Base-by-base conservation (phyloP, 2,329 filamentous ascomycete species). In the Arthrocladium fulminans region DNA sequence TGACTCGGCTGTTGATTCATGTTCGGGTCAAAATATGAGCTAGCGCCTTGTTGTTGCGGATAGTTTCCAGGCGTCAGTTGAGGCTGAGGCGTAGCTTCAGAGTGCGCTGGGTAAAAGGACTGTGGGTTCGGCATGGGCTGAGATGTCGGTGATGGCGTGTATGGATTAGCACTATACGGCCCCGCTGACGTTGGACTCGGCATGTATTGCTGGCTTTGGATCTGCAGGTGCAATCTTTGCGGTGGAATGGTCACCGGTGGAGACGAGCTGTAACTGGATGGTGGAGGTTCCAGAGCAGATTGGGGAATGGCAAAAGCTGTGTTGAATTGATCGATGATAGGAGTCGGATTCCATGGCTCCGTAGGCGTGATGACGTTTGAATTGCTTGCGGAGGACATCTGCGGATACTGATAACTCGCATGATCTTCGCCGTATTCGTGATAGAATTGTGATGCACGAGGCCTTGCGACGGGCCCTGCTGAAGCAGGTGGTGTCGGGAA, bases 261-360 rank as follows among this genome's bases (percentile, higher is more conserved):
- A 17, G 53, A 44, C n/a, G 50, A 52, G 41, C 45, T 56, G 23
- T 54, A 51, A 22, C 48, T 52, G 34, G 51, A 56, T 24, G 54
- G 25, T 15, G 53, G 49, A 7, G 58, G 53, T 12, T 52, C 55
- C 13, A 60, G 53, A 13, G 54, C 48, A 9, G 68, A 66, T 57
- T 71, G 67, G 51, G 79, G 80, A 66, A 83, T 86, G 73, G 88
- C 86, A 71, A 96, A 97, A 56, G 90, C 89, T 62, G 85, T 83
- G 67, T 94, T 89, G 89, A 90, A 97, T 73, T 95, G 88, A 66
- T 89, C 94, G 41, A 60, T 54, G 48, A 95, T 88, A 51, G 84
- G 79, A 25, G 85, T 79, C 20, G 88, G 89, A 60, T 95, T 94
- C 88, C 88, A 95, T 76, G 74, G 67, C 41, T 79, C 75, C 51